Evolutionary conservation across 2,329 filamentous ascomycete genomes (phyloP), one percentile per base, ranked within the genome.

Genomic region (Fusarium nurragi): DNA sequence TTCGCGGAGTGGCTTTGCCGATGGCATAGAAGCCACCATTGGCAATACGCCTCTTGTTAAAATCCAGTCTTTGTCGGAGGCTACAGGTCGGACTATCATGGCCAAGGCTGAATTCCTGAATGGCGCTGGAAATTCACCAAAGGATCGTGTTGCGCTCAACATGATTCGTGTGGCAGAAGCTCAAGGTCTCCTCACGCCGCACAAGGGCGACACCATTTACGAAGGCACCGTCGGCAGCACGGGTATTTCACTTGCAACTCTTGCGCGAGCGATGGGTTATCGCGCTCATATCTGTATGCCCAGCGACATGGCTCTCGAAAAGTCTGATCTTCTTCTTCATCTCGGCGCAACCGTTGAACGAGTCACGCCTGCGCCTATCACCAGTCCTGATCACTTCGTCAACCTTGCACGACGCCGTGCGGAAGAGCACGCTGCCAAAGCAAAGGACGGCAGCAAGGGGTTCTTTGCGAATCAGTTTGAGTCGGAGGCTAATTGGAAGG

Each of bases 381-480:
- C 96, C n/a, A 93, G 94, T 71, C 91, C 91, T 16, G 87, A 89
- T 51, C 96, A 99, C 78, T 99, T 96, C 75, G 95, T 99, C 74
- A 98, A 99, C 80, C 86, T 93, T 6, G 95, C 95, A 9, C 86
- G 92, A 23, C 84, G 85, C 21, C 87, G 93, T 47, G 94, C 95
- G 0, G 77, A 78, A 48, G 88, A 93, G 68, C 94, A 98, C 75
- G 91, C 90, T 1, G 79, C 76, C 1, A 80, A 82, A 10, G 74
- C 80, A 2, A 64, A 48, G 6, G 86, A 87, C 69, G 83, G 81
- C 32, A 94, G 93, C 65, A 83, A 86, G 47, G 95, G 95, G 21
- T 94, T 97, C 78, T 99, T 98, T 75, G 93, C 94, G 1, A 92
- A 99, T 76, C 95, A 99, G 75, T 99, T 99, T 74, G 95, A 99